Base-by-base conservation (phyloP, 225 moss, liverwort and hornwort genomes). In the Bryoerythrophyllum caledonicum region DNA sequence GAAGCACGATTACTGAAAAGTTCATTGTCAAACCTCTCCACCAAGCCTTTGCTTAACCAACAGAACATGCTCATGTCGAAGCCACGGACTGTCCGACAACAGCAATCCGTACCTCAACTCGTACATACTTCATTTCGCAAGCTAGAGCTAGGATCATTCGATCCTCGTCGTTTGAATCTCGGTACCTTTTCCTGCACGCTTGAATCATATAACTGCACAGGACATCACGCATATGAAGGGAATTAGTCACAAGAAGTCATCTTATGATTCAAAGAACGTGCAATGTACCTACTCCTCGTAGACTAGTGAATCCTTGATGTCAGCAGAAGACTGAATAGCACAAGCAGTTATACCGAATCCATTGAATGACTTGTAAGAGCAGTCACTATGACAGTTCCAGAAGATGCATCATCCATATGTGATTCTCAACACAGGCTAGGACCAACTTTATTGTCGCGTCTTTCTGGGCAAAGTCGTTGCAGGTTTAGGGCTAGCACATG, bases 151-250 rank as follows among this genome's bases (percentile, higher is more conserved):
- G 2, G 11, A 64, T 27, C 24, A 41, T 49, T 30, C 21, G 61
- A 52, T 60, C 44, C 40, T 4, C 46, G 8, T 65, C 4, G 15
- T 10, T 15, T 30, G 17, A 30, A 30, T 23, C 16, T 32, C 28
- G 16, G 3, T 48, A 35, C n/a, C 20, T 70, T 0, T 76, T 67
- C 48, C 40, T 72, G 72, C 83, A 83, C 40, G 57, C 72, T 56
- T 83, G 25, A 48, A 40, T 30, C 1, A 76, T 17, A 37, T 79
- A 76, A 10, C 83, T 83, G 35, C 67, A 79, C 3, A 52, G 2
- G 26, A 11, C 27, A 53, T 7, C 24, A 53, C 30, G 19, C 17
- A 60, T 59, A 10, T 1, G 2, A 0, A 9, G 32, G 35, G 17
- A 24, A 5, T 32, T 4, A 1, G 0, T 2, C n/a, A n/a, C n/a